phyloP scores from a whole-genome alignment of 2,329 filamentous ascomycete genomes.

The Pyricularia sp. region DNA sequence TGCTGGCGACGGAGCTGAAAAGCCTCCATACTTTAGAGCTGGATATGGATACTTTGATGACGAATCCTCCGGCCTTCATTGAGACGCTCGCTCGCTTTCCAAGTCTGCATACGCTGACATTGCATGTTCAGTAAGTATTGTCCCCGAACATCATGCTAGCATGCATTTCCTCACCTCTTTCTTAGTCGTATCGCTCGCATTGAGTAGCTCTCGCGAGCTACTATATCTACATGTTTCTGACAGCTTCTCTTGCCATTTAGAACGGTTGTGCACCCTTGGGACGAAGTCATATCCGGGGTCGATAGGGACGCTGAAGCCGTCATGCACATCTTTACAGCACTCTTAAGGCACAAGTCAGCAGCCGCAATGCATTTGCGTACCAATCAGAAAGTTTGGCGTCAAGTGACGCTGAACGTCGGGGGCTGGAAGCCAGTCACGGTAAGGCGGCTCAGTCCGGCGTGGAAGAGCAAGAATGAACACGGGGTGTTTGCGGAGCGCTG shows the following conservation, averaged over 20 bases:
- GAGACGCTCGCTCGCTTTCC: slow-evolving; percentile 27
- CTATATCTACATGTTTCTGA: not conserved
- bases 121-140: slow-evolving; percentile 28
- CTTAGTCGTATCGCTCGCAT: not conserved
- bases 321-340: slow-evolving; percentile 20
- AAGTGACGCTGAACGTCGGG: slow-evolving; percentile 36
- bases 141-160: not conserved
- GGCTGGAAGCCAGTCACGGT: slow-evolving; percentile 37
- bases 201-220: not conserved
- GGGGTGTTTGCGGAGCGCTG: slow-evolving; percentile 38
- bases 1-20: slow-evolving; percentile 21
- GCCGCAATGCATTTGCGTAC: not conserved
- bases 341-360: slow-evolving; percentile 19
- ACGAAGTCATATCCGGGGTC: slow-evolving; percentile 14
- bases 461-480: slow-evolving; percentile 28
- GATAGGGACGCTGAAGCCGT: slow-evolving; percentile 29
- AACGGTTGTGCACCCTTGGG: slow-evolving; percentile 26
- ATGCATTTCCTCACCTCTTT: not conserved
- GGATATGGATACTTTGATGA: slow-evolving; percentile 32
- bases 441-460: slow-evolving; percentile 28
- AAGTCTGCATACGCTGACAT: slow-evolving; percentile 26
- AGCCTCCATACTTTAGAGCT: slow-evolving; percentile 32
- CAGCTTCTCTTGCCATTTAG: not conserved
- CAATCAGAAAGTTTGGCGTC: slow-evolving; percentile 22
- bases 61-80: slow-evolving; percentile 25